Base-by-base conservation (phyloP, 306 rosid species). In the Pueraria montana region DNA sequence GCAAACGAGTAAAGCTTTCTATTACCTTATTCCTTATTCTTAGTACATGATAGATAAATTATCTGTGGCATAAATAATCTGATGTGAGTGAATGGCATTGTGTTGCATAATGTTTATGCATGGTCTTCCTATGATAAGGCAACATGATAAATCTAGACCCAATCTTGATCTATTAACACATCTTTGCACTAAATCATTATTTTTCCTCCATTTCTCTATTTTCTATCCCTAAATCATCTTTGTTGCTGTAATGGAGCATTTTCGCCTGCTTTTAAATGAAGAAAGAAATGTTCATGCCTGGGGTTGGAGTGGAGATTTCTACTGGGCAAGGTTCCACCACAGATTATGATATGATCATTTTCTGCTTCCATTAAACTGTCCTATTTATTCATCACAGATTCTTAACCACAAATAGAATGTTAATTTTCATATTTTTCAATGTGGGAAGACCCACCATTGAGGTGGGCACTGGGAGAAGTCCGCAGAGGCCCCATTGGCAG, bases 1-100 rank as follows among this genome's bases (percentile, higher is more conserved):
- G 93, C 98, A 65, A 84, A 88, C 84, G 65, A 92, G 99, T 94
- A 92, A 58, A 26, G 32, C 78, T 72, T 75, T 85, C 81, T 36
- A 30, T 59, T 71, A 8, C 50, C 76, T 36, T 79, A 4, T 61
- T 77, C 80, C 48, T 5, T 26, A 43, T 73, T 83, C 77, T 73
- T 49, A 20, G 52, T 20, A 4, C 30, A 67, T 5, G 73, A 11
- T 67, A 38, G 65, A 16, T 48, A 32, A 14, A 65, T 70, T 46
- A 45, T 61, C 14, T 10, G 13, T 38, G 30, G 8, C 38, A 53
- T 21, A 52, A 62, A 63, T 52, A 73, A 53, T 36, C 74, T 74
- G 65, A 79, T 2, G 2, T 62, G 14, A 26, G 38, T 64, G 71
- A 24, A 50, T 76, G 46, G 7, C 23, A 64, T 64, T 65, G 26